Percentiles rank a stretch among this genome's conserved stretches.
Evolutionary conservation across 352 stramenopile species (phyloP).

Genomic region (Globisporangium iwayamae): DNA sequence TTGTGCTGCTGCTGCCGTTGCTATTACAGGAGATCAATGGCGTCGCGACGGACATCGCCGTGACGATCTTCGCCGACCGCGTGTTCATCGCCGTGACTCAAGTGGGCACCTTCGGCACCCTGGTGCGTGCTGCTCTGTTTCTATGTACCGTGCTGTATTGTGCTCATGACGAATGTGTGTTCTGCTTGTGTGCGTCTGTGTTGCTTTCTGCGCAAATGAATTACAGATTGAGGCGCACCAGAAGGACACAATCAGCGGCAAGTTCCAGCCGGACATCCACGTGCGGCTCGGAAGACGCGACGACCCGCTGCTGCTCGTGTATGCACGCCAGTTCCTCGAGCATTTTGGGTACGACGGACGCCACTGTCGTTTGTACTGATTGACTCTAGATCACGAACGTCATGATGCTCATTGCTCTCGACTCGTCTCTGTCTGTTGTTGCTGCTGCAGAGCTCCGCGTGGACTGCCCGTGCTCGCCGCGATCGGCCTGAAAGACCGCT

Average conservation of each 20-base stretch:
- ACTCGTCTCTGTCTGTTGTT: neutral
- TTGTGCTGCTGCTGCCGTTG: neutral
- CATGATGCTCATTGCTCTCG: neutral
- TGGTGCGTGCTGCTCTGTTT: conserved; percentile 30
- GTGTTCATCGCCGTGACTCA: conserved; percentile 82
- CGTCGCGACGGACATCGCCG: conserved; percentile 57
- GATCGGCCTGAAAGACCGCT: conserved; percentile 77
- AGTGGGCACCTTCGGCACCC: conserved; percentile 73
- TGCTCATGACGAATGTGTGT: neutral
- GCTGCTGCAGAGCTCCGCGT: conserved; percentile 39
- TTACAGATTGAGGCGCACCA: conserved; percentile 65
- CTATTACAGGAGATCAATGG: conserved; percentile 68
- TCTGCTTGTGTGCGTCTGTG: neutral
- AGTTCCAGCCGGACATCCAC: conserved; percentile 74
- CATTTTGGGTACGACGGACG: conserved; percentile 61
- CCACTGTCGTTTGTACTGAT: too few species aligned
- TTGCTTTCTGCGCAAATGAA: neutral
- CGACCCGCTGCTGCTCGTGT: conserved; percentile 80
- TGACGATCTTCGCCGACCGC: conserved; percentile 79
- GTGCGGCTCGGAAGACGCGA: conserved; percentile 72
- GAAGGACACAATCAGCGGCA: conserved; percentile 75
- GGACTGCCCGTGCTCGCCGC: conserved; percentile 67
- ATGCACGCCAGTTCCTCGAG: conserved; percentile 79
- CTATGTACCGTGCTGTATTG: neutral
- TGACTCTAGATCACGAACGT: neutral